Base-by-base conservation (phyloP, 176 grass and related monocot species). In the Zoysia japonica region DNA sequence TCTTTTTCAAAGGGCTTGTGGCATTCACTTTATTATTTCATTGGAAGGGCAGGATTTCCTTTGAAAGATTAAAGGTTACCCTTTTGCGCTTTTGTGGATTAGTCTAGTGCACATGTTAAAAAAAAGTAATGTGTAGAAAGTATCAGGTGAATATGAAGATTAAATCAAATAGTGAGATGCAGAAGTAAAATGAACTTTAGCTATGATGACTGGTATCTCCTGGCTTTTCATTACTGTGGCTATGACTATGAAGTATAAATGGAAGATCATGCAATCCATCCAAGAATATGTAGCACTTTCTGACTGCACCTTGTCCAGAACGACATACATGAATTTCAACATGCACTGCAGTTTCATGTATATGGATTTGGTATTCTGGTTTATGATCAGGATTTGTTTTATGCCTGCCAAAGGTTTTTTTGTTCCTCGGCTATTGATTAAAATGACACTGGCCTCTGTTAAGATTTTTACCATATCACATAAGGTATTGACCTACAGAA, bases 221-320 rank as follows among this genome's bases (percentile, higher is more conserved):
- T 80, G 19, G 54, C 41, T 43, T 85, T 43, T 60, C 51, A 71
- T 80, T 46, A 83, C 10, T 84, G 43, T 71, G 42, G 0, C 7
- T 84, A 50, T 65, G 65, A 0, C 17, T 75, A 47, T 38, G 36
- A 19, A 38, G 36, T 57, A 65, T 70, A 71, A 68, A 19, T 82
- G 62, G 11, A 83, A 57, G 35, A 67, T 20, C 11, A 17, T 28
- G 11, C 12, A 73, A 60, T 47, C 65, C 38, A 60, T 78, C 37
- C 36, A 14, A 67, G 9, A 28, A 28, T 50, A 57, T 6, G 46
- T 70, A 11, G 6, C 28, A 82, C 45, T 45, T 40, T 35, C 9
- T 78, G 8, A 65, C 15, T 17, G 9, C 6, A 40, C 2, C 14
- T 36, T 65, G 4, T 50, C 2, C 36, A 14, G 20, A 78, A 11